Evolutionary conservation across 2,329 filamentous ascomycete species (phyloP).

Genomic region (Talaromyces atroroseus): DNA sequence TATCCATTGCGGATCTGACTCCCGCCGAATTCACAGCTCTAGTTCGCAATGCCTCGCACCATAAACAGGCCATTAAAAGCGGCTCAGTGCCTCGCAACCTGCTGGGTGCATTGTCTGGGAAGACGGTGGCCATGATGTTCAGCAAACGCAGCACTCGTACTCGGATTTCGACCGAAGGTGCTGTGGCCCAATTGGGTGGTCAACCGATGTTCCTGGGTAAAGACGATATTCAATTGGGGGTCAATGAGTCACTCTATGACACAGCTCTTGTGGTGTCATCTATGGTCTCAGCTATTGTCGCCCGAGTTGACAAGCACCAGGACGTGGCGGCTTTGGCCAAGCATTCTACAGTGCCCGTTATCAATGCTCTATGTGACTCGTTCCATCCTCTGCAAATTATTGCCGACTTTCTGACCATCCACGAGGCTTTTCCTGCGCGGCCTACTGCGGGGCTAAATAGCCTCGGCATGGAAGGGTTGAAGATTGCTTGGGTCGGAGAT

Average conservation of each 20-base stretch:
- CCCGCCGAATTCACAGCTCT: constrained; percentile 73
- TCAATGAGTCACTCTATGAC: constrained; percentile 90
- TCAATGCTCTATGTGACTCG: constrained; percentile 81
- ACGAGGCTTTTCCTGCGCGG: constrained; percentile 64
- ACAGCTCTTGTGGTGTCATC: constrained; percentile 90
- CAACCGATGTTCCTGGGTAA: constrained; percentile 96
- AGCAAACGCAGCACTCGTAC: constrained; percentile 93
- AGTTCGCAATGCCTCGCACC: constrained; percentile 71
- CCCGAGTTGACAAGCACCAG: constrained; percentile 70
- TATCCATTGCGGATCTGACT: constrained; percentile 83
- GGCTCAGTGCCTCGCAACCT: constrained; percentile 57
- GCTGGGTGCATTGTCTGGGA: constrained; percentile 59
- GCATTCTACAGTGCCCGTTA: constrained; percentile 71
- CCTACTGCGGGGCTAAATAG: constrained; percentile 32
- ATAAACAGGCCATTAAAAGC: constrained; percentile 73
- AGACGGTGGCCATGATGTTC: constrained; percentile 93
- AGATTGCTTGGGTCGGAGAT: constrained; percentile 93
- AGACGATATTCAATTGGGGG: constrained; percentile 92
- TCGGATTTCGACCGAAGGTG: constrained; percentile 86
- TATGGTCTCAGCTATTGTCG: constrained; percentile 79
- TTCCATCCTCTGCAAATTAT: constrained; percentile 94
- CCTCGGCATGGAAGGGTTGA: constrained; percentile 73
- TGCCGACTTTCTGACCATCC: constrained; percentile 86
- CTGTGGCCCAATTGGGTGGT: constrained; percentile 80
- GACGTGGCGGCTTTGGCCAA: constrained; percentile 67